Percentiles rank a stretch among this genome's conserved stretches.
phyloP scores from a whole-genome alignment of 768 basidiomycete species.

The Boletus vermiculosoides region DNA sequence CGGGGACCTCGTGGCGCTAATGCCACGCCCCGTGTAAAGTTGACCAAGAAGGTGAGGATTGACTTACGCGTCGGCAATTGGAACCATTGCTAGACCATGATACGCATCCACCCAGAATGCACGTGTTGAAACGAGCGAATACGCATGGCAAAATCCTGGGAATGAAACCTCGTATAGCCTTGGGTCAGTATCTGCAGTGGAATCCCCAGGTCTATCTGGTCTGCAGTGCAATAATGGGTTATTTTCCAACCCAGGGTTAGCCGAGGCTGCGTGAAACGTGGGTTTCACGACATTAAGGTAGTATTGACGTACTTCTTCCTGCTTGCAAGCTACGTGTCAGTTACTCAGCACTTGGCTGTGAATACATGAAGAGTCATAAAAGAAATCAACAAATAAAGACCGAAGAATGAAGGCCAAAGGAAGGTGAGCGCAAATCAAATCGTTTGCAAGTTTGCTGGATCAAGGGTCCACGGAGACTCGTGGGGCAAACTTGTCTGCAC shows the following conservation, averaged over 20 bases:
- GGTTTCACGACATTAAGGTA: conserved; percentile 30
- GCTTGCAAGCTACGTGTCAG: conserved; percentile 21
- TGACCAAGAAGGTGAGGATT: neutral
- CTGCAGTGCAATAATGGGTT: neutral
- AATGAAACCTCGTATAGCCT: conserved; percentile 21
- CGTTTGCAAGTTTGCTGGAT: conserved; percentile 6
- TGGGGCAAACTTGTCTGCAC: conserved; percentile 3
- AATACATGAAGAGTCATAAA: conserved; percentile 9
- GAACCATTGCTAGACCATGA: conserved; percentile 80
- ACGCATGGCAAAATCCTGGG: conserved; percentile 35
- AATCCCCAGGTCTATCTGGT: neutral
- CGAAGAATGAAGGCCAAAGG: conserved; percentile 9
- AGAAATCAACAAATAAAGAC: conserved; percentile 9
- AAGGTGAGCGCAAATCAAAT: conserved; percentile 8
- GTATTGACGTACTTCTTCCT: conserved; percentile 38
- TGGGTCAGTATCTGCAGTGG: neutral
- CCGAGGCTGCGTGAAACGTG: conserved; percentile 24
- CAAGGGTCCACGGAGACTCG: conserved; percentile 17
- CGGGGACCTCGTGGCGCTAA: conserved; percentile 19
- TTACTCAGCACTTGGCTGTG: conserved; percentile 5
- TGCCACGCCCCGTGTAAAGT: conserved; percentile 7
- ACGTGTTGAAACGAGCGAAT: conserved; percentile 72
- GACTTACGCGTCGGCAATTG: conserved; percentile 78
- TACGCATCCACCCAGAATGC: conserved; percentile 83
- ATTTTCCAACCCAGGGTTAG: conserved; percentile 3